Evolutionary conservation across 768 basidiomycete genomes (phyloP), one percentile per base, ranked within the genome.

Genomic region (Psilocybe subaeruginosa): DNA sequence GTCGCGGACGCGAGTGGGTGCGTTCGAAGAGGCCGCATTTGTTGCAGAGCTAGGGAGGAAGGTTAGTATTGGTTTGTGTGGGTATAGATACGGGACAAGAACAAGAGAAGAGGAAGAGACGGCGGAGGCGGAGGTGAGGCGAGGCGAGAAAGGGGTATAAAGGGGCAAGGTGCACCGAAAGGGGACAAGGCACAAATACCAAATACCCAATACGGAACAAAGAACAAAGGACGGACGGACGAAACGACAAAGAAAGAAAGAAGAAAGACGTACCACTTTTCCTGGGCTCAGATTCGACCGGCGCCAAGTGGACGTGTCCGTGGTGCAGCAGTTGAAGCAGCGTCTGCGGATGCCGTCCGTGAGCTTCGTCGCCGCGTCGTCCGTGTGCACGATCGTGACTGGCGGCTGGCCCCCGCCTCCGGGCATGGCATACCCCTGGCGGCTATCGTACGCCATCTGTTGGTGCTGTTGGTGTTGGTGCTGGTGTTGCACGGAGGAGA

Each of bases 321-420:
- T 92, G 27, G 91, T 92, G 71, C 88, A 88, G 73, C 91, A 93
- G 71, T 93, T 93, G 82, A 89, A 92, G 73, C 91, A 93, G 50
- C 90, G 78, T 39, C 91, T 75, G 29, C 91, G 82, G 52, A 93
- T 88, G 43, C 90, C 82, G 70, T 92, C 89, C 69, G 85, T 88
- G 58, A 92, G 79, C 74, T 93, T 93, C 0, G 90, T 92, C 1
- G 90, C 83, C 0, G 91, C 91, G 65, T 93, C 91, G 72, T 91
- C 89, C 0, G 91, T 92, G 74, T 88, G 78, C 11, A 80, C 72
- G 56, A 80, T 74, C 2, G 72, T 66, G 5, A 73, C 67, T 2
- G 70, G 72, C 12, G 70, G 63, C 57, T 76, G 75, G 8, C 73
- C 23, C 23, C 23, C 23, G 23, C 23, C 23, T 23, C 23, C 74